These are phyloP conservation scores for Glycine latifolia DNA, from an alignment of 306 rosid genomes.

Conservation along the genomic window DNA sequence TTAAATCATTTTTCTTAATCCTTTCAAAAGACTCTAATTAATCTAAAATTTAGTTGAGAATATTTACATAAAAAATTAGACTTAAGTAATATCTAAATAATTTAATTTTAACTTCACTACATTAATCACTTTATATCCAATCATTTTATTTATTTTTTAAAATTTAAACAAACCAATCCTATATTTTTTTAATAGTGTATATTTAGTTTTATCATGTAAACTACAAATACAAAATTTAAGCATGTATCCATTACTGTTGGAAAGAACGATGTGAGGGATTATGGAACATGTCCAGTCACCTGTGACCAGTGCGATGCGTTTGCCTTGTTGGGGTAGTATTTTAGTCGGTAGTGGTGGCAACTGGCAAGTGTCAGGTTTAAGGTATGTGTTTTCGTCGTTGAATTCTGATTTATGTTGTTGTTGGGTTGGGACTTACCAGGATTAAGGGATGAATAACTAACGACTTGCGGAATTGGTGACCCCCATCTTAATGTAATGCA, in stretches of 20 bases:
- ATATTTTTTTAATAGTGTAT: too few species aligned
- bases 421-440: neutral
- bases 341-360: neutral
- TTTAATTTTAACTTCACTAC: too few species aligned
- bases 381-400: constrained; percentile 6
- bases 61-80: too few species aligned
- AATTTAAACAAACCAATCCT: too few species aligned
- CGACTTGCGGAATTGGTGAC: constrained; percentile 13
- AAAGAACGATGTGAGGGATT: neutral
- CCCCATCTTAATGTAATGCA: constrained; percentile 18
- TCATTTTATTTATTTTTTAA: too few species aligned
- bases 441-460: constrained; percentile 20
- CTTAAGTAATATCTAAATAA: too few species aligned
- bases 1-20: too few species aligned
- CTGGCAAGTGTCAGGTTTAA: neutral
- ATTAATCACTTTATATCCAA: too few species aligned
- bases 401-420: constrained; percentile 19
- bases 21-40: too few species aligned
- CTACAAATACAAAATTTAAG: neutral
- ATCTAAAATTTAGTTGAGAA: too few species aligned
- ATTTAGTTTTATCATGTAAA: neutral
- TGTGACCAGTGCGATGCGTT: neutral
- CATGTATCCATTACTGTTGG: neutral
- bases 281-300: neutral
- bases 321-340: neutral